Evolutionary conservation across 495 filamentous ascomycete genomes (phyloP), one percentile per base, ranked within the genome.

Genomic region (Hypoxylon cercidicola): DNA sequence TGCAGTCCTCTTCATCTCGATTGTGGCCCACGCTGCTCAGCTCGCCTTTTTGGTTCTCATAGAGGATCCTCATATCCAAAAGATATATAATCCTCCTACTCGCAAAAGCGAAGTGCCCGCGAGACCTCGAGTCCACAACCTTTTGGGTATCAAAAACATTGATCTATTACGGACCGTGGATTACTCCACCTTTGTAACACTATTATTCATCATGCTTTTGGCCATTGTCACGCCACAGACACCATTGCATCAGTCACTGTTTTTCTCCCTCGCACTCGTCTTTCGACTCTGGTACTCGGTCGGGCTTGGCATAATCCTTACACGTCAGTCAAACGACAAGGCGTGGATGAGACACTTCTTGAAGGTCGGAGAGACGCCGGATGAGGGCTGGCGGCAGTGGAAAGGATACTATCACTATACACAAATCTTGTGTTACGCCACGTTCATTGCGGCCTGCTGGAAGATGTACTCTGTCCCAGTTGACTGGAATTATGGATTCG

Each of bases 11-110:
- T 93, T 96, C 82, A 96, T 97, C 72, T 98, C 96, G 15, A 92
- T 99, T 63, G 78, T 93, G 74, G 96, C 94, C 63, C 95, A 99
- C 80, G 91, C 92, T 72, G 90, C 92, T 60, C 95, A 99, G 79
- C 93, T 99, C 71, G 89, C 87, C 32, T 99, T 99, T 81, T 82
- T 99, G 60, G 84, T 89, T 4, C 76, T 91, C 43, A 89, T 99
- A 52, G 95, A 99, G 76, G 97, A 96, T 73, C 95, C 95, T 12
- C 95, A 99, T 69, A 99, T 99, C 76, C 93, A 99, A 74, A 97
- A 96, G 79, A 97, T 89, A 9, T 99, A 99, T 80, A 97, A 97
- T 71, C 84, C 92, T 21, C 93, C 93, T 21, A 87, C 92, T 20
- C 88, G 92, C 72, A 86, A 85, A 75, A 68, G 71, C 32, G 46